Conservation (phyloP, 495 filamentous ascomycete genomes). For the Hypoxylon fuscum region DNA sequence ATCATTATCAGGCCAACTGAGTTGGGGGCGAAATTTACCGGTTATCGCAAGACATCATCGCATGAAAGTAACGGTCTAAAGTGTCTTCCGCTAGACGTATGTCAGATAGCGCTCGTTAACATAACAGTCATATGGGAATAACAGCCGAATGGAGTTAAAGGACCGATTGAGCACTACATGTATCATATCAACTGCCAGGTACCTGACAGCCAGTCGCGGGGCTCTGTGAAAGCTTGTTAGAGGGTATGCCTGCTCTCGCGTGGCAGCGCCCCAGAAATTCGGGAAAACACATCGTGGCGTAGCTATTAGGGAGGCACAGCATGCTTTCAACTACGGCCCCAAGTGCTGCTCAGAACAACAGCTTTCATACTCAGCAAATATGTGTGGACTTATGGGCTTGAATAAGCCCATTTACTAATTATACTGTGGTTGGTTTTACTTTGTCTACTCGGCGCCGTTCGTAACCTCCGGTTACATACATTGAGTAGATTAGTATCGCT, state of each 20-base stretch:
- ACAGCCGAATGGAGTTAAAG: not conserved
- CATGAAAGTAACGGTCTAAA: no score
- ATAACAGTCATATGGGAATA: not conserved
- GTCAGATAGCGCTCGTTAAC: not conserved
- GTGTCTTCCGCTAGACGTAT: not conserved
- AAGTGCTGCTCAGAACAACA: no score
- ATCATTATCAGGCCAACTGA: no score
- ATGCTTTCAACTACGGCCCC: no score
- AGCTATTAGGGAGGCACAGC: not conserved
- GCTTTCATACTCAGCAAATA: no score
- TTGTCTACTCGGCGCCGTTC: not conserved
- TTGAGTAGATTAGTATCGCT: slow-evolving; percentile 2
- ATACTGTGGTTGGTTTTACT: not conserved
- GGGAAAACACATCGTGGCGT: slow-evolving; percentile 1
- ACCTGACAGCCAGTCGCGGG: not conserved
- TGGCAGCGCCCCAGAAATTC: slow-evolving; percentile 8
- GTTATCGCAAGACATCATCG: no score
- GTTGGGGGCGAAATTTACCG: no score
- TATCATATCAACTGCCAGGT: not conserved
- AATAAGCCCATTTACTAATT: not conserved
- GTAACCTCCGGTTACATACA: not conserved
- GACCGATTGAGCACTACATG: not conserved
- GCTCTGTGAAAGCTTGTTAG: not conserved
- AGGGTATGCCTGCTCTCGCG: slow-evolving; percentile 11
- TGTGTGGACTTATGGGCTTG: not conserved